Conservation (phyloP, 169 alveolate species). For the Eimeria praecox region DNA sequence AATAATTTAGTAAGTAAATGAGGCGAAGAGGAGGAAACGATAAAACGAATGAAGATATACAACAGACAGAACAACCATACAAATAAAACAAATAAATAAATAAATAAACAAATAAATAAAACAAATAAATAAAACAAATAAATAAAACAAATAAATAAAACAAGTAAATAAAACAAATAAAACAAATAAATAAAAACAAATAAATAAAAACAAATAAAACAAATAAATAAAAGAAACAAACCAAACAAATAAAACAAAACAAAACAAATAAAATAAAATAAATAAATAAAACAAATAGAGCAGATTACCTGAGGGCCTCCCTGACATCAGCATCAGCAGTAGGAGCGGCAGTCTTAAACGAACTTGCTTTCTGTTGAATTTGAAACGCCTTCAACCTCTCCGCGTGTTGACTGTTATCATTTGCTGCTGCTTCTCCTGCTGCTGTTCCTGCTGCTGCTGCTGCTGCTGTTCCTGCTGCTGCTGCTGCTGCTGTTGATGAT, state of each 20-base stretch:
- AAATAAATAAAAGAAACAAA: neutral
- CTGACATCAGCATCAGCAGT: constrained; percentile 30
- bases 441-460: neutral
- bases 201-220: neutral
- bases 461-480: neutral
- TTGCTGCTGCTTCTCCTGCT: no score
- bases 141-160: neutral
- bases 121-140: neutral
- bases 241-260: neutral
- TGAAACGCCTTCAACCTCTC: constrained; percentile 43
- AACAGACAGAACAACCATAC: neutral
- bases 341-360: constrained; percentile 48
- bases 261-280: neutral
- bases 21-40: no score
- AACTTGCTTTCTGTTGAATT: constrained; percentile 39
- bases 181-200: neutral
- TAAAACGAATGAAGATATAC: no score
- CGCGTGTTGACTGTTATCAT: neutral
- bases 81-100: neutral
- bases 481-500: neutral
- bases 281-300: neutral
- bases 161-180: no score
- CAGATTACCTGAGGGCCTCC: neutral
- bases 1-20: neutral
- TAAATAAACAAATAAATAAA: neutral